Evolutionary conservation across 495 filamentous ascomycete species (phyloP), one percentile per base, ranked within the genome.

Genomic region (Chaetomium fimeti): DNA sequence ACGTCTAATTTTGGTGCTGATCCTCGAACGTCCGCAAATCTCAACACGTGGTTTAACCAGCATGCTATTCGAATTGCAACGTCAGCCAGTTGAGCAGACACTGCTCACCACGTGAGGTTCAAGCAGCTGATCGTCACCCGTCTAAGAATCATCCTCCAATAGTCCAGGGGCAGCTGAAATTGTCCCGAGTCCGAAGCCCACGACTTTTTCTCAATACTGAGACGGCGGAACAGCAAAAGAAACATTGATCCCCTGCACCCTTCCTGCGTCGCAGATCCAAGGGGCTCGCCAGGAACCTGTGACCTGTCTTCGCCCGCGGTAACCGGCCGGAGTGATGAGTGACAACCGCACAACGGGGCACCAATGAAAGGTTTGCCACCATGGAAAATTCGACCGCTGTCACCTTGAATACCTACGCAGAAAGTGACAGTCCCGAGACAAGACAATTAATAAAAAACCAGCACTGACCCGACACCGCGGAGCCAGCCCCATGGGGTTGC

Each of bases 241-340:
- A 24, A 9, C 38, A 43, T 5, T 18, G 48, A 11, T 36, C 16
- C 13, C 22, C 42, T 47, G 32, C 29, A 57, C 15, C 13, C 57
- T 36, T 36, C 57, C 42, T 59, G 47, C 47, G 51, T 61, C 29
- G 47, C 59, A 61, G 48, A 61, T 61, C 59, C 45, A 25, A 60
- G 28, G n/a, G 38, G 42, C 60, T 24, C n/a, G 45, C 28, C 45
- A 38, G 48, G 32, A 22, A 5, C 29, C 24, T 22, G 42, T 7
- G 58, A 28, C 32, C 32, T n/a, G 20, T 29, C 15, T 43, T 45
- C 51, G 24, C 7, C n/a, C 2, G 13, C 27, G 52, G 38, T 25
- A 18, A 25, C 47, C 25, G 36, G 60, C 40, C 56, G 40, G 48
- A 56, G 51, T 47, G 60, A 62, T 18, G 56, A 62, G 36, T 54